A percentile compares a stretch with the other conserved stretches of the same genome.
Conservation (phyloP, 139 green algal genomes). For the Picocystis salinarum region DNA sequence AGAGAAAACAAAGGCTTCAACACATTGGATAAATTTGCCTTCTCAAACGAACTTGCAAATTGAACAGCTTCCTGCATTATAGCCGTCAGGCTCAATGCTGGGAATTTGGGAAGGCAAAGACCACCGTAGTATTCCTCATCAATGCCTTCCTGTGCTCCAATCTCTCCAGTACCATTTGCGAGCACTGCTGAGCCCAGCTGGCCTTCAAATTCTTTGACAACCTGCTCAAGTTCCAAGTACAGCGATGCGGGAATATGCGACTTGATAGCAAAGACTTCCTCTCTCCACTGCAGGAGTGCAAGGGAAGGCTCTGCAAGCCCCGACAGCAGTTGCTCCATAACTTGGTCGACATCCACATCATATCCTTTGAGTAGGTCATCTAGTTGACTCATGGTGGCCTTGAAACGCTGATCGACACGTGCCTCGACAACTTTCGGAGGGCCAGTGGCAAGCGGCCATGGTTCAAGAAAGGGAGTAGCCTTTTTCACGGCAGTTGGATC, state of each 20-base stretch:
- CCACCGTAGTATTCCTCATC: no score
- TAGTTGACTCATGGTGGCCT: slow-evolving; percentile 16
- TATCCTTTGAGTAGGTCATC: slow-evolving; percentile 26
- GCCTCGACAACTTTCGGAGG: slow-evolving; percentile 34
- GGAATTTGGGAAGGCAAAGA: no score
- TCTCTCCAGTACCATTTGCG: no score
- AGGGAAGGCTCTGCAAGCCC: slow-evolving; percentile 55
- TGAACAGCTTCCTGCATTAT: no score
- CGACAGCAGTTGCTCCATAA: slow-evolving; percentile 41
- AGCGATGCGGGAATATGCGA: slow-evolving; percentile 34
- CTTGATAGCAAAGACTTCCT: slow-evolving; percentile 45
- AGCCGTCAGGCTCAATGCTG: no score
- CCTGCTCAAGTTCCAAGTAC: slow-evolving; percentile 18
- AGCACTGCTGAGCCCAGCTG: no score
- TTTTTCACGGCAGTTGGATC: slow-evolving; percentile 23
- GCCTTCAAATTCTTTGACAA: slow-evolving; percentile 22
- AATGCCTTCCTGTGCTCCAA: no score
- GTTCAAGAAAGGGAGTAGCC: slow-evolving; percentile 6
- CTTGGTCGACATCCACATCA: slow-evolving; percentile 26
- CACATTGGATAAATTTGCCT: no score
- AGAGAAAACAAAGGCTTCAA: slow-evolving; percentile 45
- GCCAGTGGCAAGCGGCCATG: slow-evolving; percentile 36
- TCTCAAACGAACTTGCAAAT: no score
- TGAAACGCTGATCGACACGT: slow-evolving; percentile 32
- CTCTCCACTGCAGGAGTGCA: slow-evolving; percentile 61